phyloP scores from a whole-genome alignment of 2,329 filamentous ascomycete genomes.

The Drechslerella dactyloides region DNA sequence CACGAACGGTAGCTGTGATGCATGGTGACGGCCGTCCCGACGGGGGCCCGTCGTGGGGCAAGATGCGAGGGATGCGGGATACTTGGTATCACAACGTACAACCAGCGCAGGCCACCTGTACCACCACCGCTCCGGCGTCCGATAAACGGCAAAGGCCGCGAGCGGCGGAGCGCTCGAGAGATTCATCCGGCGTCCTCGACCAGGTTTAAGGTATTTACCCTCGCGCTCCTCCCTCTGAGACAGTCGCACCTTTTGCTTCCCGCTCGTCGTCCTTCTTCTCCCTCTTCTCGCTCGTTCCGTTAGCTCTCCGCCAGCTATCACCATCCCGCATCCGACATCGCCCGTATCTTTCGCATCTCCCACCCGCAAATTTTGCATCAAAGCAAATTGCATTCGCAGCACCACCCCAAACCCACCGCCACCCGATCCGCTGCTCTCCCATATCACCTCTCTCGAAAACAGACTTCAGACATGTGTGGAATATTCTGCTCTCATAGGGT shows the following conservation, averaged over 20 bases:
- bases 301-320: not conserved
- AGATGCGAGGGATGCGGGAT: too few relatives aligned
- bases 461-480: constrained; percentile 35
- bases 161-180: too few relatives aligned
- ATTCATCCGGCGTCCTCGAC: too few relatives aligned
- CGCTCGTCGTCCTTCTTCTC: not conserved
- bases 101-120: too few relatives aligned
- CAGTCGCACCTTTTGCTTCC: not conserved
- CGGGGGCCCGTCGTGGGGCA: too few relatives aligned
- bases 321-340: not conserved
- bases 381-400: not conserved
- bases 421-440: not conserved
- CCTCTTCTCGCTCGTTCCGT: not conserved
- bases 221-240: not conserved
- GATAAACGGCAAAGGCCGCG: too few relatives aligned
- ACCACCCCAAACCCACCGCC: not conserved
- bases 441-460: not conserved
- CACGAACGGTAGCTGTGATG: not conserved
- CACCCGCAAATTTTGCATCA: not conserved
- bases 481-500: constrained; percentile 48
- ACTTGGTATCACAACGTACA: too few relatives aligned
- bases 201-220: not conserved
- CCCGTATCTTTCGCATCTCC: not conserved
- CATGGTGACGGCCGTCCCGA: too few relatives aligned
- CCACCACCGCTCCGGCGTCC: too few relatives aligned